Evolutionary conservation across 305 asterid genomes (phyloP).

Genomic region (Fraxinus albicans): DNA sequence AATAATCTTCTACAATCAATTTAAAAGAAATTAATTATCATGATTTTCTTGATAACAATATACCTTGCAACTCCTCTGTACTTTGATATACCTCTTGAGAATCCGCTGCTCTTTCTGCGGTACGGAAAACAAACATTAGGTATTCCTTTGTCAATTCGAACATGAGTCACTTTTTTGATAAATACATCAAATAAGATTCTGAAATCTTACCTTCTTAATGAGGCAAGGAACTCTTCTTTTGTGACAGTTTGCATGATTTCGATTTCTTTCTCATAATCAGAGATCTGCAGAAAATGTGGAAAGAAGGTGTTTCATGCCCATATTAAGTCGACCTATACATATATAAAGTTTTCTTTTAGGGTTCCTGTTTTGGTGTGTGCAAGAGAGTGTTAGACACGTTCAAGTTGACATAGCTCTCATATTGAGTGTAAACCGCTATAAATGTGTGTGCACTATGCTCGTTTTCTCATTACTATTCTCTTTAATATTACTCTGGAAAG

Average conservation of each 20-base stretch:
- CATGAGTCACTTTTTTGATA: neutral
- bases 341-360: neutral
- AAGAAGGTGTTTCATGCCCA: neutral
- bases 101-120: constrained; percentile 68
- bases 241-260: constrained; percentile 67
- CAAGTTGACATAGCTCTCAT: neutral
- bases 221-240: constrained; percentile 74
- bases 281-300: constrained; percentile 37
- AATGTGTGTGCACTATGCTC: neutral
- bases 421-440: neutral
- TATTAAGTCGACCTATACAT: neutral
- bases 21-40: neutral
- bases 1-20: constrained; percentile 2
- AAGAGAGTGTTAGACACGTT: neutral
- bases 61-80: constrained; percentile 91
- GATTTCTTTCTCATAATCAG: constrained; percentile 63
- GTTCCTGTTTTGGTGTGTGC: neutral
- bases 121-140: neutral
- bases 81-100: constrained; percentile 81
- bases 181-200: neutral
- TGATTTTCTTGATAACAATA: neutral
- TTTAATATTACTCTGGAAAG: neutral
- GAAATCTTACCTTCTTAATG: constrained; percentile 57
- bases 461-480: neutral
- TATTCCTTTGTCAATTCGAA: neutral